These are phyloP conservation scores for Quercus glauca DNA, from an alignment of 306 rosid species.

Conservation along the genomic window DNA sequence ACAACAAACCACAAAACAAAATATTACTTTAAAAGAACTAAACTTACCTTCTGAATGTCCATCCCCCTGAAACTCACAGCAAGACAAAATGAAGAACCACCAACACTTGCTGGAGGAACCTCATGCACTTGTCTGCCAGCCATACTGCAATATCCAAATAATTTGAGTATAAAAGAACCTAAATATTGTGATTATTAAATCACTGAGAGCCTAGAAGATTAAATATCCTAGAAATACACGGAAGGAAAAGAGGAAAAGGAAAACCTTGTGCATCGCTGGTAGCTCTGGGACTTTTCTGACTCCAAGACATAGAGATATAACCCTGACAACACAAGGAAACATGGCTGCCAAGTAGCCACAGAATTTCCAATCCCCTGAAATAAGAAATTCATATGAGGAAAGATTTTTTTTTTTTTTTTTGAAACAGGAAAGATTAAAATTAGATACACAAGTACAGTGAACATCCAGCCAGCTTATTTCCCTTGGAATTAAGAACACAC, in stretches of 20 bases:
- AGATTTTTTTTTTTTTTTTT: not conserved
- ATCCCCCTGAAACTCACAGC: constrained; percentile 77
- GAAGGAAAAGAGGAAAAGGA: constrained; percentile 6
- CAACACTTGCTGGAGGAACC: constrained; percentile 67
- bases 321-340: constrained; percentile 77
- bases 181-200: not conserved
- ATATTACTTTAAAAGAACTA: constrained; percentile 13
- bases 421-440: not conserved
- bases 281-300: constrained; percentile 65
- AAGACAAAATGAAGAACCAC: constrained; percentile 69
- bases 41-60: constrained; percentile 73
- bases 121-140: constrained; percentile 85
- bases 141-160: constrained; percentile 57
- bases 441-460: constrained; percentile 1
- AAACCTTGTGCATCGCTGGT: constrained; percentile 82
- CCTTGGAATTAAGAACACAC: constrained; percentile 36
- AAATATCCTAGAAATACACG: not conserved
- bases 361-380: constrained; percentile 95
- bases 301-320: constrained; percentile 74
- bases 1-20: not conserved
- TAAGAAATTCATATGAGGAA: constrained; percentile 12
- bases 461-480: not conserved
- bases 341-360: constrained; percentile 89
- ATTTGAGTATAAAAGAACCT: not conserved
- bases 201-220: not conserved